Base-by-base conservation (phyloP, 371 early-diverging fungal genomes). In the Haplosporangium sp. region DNA sequence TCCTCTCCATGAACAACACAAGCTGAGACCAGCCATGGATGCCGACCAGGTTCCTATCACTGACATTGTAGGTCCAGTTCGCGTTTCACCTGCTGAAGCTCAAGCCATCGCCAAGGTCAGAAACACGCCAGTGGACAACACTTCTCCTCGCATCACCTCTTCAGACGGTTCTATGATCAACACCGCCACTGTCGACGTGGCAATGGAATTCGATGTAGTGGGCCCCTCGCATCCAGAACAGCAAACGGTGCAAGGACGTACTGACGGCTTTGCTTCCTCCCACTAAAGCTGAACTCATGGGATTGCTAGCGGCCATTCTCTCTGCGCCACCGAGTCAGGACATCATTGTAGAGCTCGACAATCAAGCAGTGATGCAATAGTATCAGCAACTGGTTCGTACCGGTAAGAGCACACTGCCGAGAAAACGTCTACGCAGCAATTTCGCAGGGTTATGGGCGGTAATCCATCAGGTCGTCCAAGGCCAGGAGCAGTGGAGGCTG, bases 281-380 rank as follows among this genome's bases (percentile, higher is more conserved):
- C 16, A 43, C 54, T n/a, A 63, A 54, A 37, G 57, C 64, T 0
- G 66, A 65, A n/a, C 52, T 65, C 10, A 51, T 52, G 41, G 66
- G 66, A 1, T 59, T 65, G 1, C 16, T 58, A 5, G 52, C 66
- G n/a, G 59, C 58, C 1, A 51, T 56, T 11, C 10, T 58, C 0
- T 13, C 58, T 1, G 41, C 51, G 2, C 66, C 66, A 46, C 51
- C 59, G 2, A 43, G 10, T 0, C 59, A 59, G 41, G 55, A 63
- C 21, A 64, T 64, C n/a, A 13, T 61, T n/a, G 43, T 61, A 10
- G 41, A 41, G 41, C 38, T 40, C 2, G 56, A 16, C 3, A 8
- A 55, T 8, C 56, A 55, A 9, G 37, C 41, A 16, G 56, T 55
- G 18, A 41, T 55, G 18, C 40, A 13, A 16, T 40, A 55, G 41